Percentiles rank a stretch among this genome's conserved stretches.
These are phyloP conservation scores for Cucumis sativus DNA, from an alignment of 306 rosid genomes.

Conservation along the genomic window Cucumber_9930_V3 NC_026655.2:4263001-4263500, in stretches of 20 bases:
- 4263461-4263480: background rate
- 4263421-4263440: background rate
- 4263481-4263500: background rate
- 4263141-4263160: conserved; percentile 36
- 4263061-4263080: conserved; percentile 89
- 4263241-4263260: background rate
- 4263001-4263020: conserved; percentile 9
- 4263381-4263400: background rate
- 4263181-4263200: background rate
- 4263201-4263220: background rate
- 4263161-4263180: background rate
- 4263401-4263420: background rate
- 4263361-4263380: background rate
- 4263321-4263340: background rate
- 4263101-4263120: conserved; percentile 94
- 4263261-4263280: background rate
- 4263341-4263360: background rate
- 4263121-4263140: conserved; percentile 78
- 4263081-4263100: conserved; percentile 75
- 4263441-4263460: background rate
- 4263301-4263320: background rate
- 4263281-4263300: background rate
- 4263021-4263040: conserved; percentile 94
- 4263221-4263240: background rate
- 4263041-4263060: conserved; percentile 91